These are phyloP conservation scores for Rhododendron kiyosumense DNA, from an alignment of 148 eudicot species.

Conservation along the genomic window DNA sequence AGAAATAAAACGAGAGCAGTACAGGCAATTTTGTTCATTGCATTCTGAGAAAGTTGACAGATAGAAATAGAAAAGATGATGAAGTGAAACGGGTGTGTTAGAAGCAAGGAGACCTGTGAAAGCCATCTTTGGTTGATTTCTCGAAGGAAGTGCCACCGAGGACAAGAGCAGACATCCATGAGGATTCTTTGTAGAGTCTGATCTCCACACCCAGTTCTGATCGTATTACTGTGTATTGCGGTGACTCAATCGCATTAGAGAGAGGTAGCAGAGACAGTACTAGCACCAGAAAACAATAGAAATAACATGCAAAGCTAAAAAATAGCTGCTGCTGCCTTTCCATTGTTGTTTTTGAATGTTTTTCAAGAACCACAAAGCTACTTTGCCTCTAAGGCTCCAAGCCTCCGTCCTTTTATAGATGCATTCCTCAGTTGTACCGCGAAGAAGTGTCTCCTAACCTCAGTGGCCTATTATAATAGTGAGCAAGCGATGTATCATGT, in stretches of 20 bases:
- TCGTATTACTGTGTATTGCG: conserved; percentile 17
- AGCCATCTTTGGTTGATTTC: conserved; percentile 24
- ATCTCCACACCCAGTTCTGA: conserved; percentile 20
- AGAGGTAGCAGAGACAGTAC: neutral
- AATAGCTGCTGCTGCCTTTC: neutral
- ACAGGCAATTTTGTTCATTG: neutral
- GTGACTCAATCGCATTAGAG: conserved; percentile 17
- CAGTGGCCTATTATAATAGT: neutral
- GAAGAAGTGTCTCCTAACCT: neutral
- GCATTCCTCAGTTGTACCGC: neutral
- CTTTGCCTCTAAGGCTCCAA: neutral
- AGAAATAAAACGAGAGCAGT: neutral
- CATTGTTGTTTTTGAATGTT: neutral
- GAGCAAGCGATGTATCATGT: neutral
- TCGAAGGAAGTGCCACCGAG: conserved; percentile 15
- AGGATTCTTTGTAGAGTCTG: conserved; percentile 24
- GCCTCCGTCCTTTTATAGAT: conserved; percentile 3
- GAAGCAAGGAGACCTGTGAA: conserved; percentile 18
- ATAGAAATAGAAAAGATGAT: neutral
- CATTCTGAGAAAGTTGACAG: neutral
- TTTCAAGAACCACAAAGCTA: neutral
- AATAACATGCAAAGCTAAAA: neutral
- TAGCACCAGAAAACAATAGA: neutral
- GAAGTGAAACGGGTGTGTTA: neutral
- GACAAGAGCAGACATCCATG: conserved; percentile 21